A percentile compares a stretch with the other conserved stretches of the same genome.
Evolutionary conservation across 2,329 filamentous ascomycete genomes (phyloP).

Genomic region (Fusarium sp.): DNA sequence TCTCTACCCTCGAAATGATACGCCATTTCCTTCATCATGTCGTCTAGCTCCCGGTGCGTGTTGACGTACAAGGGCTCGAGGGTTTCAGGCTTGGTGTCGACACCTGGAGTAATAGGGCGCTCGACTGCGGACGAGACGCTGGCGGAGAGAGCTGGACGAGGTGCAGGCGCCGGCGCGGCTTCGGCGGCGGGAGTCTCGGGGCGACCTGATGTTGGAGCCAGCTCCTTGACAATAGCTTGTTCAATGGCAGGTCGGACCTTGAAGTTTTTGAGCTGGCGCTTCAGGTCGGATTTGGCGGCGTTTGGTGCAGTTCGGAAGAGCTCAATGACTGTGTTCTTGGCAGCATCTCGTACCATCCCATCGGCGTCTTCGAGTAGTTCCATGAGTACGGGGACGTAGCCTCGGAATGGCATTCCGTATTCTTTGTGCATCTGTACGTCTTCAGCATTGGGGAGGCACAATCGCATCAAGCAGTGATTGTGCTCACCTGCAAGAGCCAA

Average conservation of each 20-base stretch:
- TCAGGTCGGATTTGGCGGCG: constrained; percentile 86
- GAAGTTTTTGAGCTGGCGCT: constrained; percentile 83
- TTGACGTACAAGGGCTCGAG: constrained; percentile 87
- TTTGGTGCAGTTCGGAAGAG: constrained; percentile 86
- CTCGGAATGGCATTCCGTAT: constrained; percentile 81
- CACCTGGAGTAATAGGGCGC: constrained; percentile 69
- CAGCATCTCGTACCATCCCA: constrained; percentile 83
- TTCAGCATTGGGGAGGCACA: constrained; percentile 21
- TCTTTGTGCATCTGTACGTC: constrained; percentile 78
- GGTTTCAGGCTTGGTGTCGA: constrained; percentile 72
- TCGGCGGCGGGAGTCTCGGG: constrained; percentile 55
- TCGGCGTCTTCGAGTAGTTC: constrained; percentile 91
- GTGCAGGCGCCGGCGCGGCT: constrained; percentile 53
- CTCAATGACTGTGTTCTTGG: constrained; percentile 85
- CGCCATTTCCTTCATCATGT: constrained; percentile 84
- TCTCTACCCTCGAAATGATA: constrained; percentile 87
- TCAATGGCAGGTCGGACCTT: constrained; percentile 90
- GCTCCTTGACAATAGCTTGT: constrained; percentile 79
- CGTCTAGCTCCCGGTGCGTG: constrained; percentile 87
- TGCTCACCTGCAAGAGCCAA: constrained; percentile 79
- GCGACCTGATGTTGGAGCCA: constrained; percentile 64
- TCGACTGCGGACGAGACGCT: constrained; percentile 64
- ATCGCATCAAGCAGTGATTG: neutral
- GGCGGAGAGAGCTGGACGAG: constrained; percentile 58
- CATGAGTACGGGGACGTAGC: constrained; percentile 85